Percentiles rank a stretch among this genome's conserved stretches.
These are phyloP conservation scores for Alnus glutinosa DNA, from an alignment of 306 rosid genomes.

Conservation along the genomic window DNA sequence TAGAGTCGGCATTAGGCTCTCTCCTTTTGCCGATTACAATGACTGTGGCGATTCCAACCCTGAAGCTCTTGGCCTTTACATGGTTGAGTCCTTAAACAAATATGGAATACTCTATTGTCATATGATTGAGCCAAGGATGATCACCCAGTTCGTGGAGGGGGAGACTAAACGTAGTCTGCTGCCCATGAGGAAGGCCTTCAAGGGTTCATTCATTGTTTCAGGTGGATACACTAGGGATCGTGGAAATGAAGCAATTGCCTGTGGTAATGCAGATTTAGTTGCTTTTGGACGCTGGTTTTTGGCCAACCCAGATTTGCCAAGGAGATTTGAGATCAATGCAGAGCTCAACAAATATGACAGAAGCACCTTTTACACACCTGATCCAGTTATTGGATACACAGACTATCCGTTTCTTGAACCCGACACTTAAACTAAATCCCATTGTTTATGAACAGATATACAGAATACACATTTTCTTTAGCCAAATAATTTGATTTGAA, in stretches of 20 bases:
- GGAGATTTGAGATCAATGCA: constrained; percentile 47
- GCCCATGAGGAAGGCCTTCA: constrained; percentile 52
- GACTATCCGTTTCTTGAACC: constrained; percentile 39
- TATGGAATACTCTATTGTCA: constrained; percentile 56
- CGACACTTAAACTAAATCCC: neutral
- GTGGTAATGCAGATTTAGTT: constrained; percentile 39
- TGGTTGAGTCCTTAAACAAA: constrained; percentile 45
- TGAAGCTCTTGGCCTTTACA: constrained; percentile 47
- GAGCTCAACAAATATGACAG: constrained; percentile 40
- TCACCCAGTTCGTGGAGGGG: constrained; percentile 6
- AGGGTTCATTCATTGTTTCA: constrained; percentile 56
- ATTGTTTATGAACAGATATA: constrained; percentile 28
- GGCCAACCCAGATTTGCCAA: constrained; percentile 64
- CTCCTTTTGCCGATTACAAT: constrained; percentile 58
- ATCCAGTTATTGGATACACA: constrained; percentile 57
- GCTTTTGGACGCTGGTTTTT: constrained; percentile 57
- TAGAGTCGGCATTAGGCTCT: constrained; percentile 68
- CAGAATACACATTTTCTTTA: constrained; percentile 32
- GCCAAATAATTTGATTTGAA: no score
- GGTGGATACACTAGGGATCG: constrained; percentile 51
- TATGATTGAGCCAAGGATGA: constrained; percentile 67
- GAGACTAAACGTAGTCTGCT: constrained; percentile 32
- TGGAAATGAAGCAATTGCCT: constrained; percentile 41
- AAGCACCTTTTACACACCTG: constrained; percentile 41
- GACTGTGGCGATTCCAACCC: constrained; percentile 71